Evolutionary conservation across 371 early-diverging fungal genomes (phyloP).

Genomic region (Mortierella sp.): DNA sequence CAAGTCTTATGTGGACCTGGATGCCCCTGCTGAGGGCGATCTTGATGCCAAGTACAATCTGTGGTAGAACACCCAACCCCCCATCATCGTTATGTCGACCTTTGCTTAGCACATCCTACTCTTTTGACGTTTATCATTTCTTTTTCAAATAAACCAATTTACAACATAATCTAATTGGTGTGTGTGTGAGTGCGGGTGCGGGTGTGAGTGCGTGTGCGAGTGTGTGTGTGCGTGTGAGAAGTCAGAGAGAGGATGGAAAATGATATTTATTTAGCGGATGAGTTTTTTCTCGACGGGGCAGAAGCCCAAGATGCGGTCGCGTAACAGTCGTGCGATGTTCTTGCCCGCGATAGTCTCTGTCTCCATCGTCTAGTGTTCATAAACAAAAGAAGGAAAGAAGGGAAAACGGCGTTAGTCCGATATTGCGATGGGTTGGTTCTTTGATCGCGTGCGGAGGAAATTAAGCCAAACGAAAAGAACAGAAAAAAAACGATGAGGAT

Average conservation of each 20-base stretch:
- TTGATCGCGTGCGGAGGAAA: too few relatives aligned
- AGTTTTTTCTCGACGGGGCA: conserved; percentile 45
- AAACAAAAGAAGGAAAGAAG: background rate
- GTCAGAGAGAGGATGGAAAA: too few relatives aligned
- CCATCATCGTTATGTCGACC: too few relatives aligned
- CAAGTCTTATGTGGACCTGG: conserved; percentile 90
- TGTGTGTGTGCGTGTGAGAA: too few relatives aligned
- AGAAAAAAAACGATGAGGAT: background rate
- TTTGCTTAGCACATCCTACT: background rate
- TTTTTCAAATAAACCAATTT: too few relatives aligned
- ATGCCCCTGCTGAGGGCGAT: conserved; percentile 90
- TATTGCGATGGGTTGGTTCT: too few relatives aligned
- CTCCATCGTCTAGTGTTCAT: conserved; percentile 72
- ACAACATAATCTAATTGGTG: too few relatives aligned
- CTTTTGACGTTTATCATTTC: conserved; percentile 8
- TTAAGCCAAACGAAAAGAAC: background rate
- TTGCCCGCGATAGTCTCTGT: conserved; percentile 72
- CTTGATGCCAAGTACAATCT: conserved; percentile 68
- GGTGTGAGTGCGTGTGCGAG: too few relatives aligned
- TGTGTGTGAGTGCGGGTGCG: too few relatives aligned
- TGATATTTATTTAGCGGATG: background rate
- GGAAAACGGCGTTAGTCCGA: background rate
- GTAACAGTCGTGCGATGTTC: conserved; percentile 66
- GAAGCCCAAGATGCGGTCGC: conserved; percentile 56
- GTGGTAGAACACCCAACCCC: conserved; percentile 31